phyloP scores from a whole-genome alignment of 257 asterid genomes.

The Penstemon davidsonii region DNA sequence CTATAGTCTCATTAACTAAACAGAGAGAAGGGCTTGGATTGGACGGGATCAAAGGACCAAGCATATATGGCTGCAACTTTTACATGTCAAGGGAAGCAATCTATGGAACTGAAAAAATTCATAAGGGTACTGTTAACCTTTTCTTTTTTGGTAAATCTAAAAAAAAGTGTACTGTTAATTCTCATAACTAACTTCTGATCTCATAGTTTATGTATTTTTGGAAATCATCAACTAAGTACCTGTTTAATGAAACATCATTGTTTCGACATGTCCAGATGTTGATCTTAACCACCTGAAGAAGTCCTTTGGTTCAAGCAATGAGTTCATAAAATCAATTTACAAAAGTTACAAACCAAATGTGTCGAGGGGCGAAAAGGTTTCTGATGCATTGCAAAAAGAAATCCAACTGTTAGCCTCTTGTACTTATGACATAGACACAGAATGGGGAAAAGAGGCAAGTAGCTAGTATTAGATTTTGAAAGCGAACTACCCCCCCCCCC shows the following conservation, averaged over 20 bases:
- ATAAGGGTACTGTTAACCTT: slow-evolving; percentile 18
- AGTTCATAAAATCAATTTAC: slow-evolving; percentile 43
- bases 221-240: neutral
- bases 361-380: slow-evolving; percentile 25
- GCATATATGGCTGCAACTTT: slow-evolving; percentile 51
- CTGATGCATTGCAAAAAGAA: slow-evolving; percentile 31
- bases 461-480: neutral
- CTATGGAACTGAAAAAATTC: slow-evolving; percentile 34
- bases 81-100: slow-evolving; percentile 55
- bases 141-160: too few species aligned
- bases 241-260: slow-evolving; percentile 1
- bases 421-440: slow-evolving; percentile 44
- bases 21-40: slow-evolving; percentile 50
- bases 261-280: slow-evolving; percentile 29
- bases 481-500: neutral
- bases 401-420: slow-evolving; percentile 48
- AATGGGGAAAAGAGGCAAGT: slow-evolving; percentile 67
- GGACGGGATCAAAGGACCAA: slow-evolving; percentile 60
- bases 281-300: slow-evolving; percentile 42
- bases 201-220: neutral
- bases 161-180: neutral
- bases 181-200: neutral
- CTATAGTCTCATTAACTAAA: neutral
- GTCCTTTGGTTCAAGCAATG: slow-evolving; percentile 58
- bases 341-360: slow-evolving; percentile 22